Evolutionary conservation across 208 protist species (phyloP), one percentile per base, ranked within the genome.

Genomic region (Crithidia expoeki): DNA sequence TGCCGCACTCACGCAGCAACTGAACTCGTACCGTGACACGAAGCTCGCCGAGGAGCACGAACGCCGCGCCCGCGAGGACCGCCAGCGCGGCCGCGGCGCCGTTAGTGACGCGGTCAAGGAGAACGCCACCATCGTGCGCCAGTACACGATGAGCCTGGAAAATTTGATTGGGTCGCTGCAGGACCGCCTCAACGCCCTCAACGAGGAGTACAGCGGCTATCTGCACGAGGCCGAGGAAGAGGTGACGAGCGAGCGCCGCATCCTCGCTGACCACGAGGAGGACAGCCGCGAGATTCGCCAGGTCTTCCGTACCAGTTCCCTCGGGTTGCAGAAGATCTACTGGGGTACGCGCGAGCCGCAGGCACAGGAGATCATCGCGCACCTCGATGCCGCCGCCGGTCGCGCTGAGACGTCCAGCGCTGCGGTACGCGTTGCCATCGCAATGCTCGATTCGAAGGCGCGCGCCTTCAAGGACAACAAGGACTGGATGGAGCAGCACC

Each of bases 101-200:
- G 71, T 63, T 40, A 60, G 67, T 21, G 79, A 79, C 36, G 72
- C 82, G 19, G 40, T 83, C 51, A 86, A 82, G 71, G 86, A 87
- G 60, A 93, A 90, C 64, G 80, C 85, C 46, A 88, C 80, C 14
- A 93, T 90, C 79, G 83, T 89, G 53, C 82, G 83, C 27, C 79
- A 93, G 75, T 93, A 93, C 79, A 85, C 83, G 57, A 81, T 72
- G n/a, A 81, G 84, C 14, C 76, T 93, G 58, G 77, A 90, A 65
- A 89, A 90, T 46, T 80, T 90, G 38, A 80, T 89, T 40, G 72
- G 72, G 55, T 89, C 84, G 2, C 63, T 90, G 50, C 79, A 90
- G 59, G 83, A 93, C 60, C 77, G 82, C 19, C 76, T 93, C 11
- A 74, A 62, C n/a, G 77, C 83, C 21, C 51, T 93, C 21, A 75